phyloP scores from a whole-genome alignment of 2,329 filamentous ascomycete species.

The Fusarium metavorans region DNA sequence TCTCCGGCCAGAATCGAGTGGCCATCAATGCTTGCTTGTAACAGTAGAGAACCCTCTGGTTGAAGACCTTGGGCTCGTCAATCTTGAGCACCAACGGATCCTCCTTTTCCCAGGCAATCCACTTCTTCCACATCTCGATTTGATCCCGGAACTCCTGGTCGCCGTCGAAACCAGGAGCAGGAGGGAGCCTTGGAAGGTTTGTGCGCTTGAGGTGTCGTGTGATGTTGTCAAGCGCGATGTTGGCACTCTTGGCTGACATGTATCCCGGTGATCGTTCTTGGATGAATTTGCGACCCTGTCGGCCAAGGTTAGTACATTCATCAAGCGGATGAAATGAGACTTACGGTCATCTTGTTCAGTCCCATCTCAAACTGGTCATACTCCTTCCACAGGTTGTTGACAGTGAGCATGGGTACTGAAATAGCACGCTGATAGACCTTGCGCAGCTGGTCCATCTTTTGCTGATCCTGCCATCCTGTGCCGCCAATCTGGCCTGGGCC shows the following conservation, averaged over 20 bases:
- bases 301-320: slow-evolving; percentile 33
- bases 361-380: slow-evolving; percentile 97
- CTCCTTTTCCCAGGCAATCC: slow-evolving; percentile 95
- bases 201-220: slow-evolving; percentile 80
- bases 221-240: slow-evolving; percentile 90
- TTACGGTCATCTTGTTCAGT: slow-evolving; percentile 89
- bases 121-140: slow-evolving; percentile 89
- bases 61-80: slow-evolving; percentile 81
- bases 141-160: slow-evolving; percentile 87
- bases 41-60: slow-evolving; percentile 84
- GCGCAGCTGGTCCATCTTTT: slow-evolving; percentile 95
- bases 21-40: slow-evolving; percentile 96
- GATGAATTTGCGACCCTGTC: slow-evolving; percentile 88
- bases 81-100: slow-evolving; percentile 88
- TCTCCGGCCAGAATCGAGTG: slow-evolving; percentile 91
- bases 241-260: slow-evolving; percentile 94
- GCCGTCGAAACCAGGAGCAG: slow-evolving; percentile 86
- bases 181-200: slow-evolving; percentile 84
- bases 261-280: slow-evolving; percentile 93
- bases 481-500: slow-evolving; percentile 89
- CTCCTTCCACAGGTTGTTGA: slow-evolving; percentile 93
- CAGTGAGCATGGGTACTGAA: slow-evolving; percentile 83
- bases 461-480: slow-evolving; percentile 92
- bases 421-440: slow-evolving; percentile 95
- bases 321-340: slow-evolving; percentile 43